phyloP scores from a whole-genome alignment of 129 eudicot genomes.

The Flaveria ramosissima region DNA sequence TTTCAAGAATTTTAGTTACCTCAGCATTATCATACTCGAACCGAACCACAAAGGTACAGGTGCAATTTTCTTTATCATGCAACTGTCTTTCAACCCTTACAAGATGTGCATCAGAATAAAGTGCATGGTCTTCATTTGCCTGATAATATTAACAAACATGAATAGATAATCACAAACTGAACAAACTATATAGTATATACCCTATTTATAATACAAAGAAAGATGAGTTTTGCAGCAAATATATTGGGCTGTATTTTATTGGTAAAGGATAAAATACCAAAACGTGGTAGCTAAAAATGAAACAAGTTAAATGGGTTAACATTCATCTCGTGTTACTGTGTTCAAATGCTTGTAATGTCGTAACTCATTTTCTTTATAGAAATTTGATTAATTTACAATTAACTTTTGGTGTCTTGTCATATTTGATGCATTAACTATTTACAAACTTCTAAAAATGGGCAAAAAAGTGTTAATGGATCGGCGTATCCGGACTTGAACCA shows the following conservation, averaged over 20 bases:
- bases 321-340: background rate
- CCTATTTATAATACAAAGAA: background rate
- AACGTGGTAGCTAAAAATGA: background rate
- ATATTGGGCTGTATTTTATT: background rate
- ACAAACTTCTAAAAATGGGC: background rate
- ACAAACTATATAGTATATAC: no score
- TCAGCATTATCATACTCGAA: constrained; percentile 57
- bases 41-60: constrained; percentile 64
- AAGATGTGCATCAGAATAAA: constrained; percentile 72
- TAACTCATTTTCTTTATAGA: background rate
- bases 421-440: background rate
- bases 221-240: background rate
- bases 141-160: constrained; percentile 30
- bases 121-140: constrained; percentile 75
- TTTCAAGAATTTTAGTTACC: constrained; percentile 38
- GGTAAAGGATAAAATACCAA: background rate
- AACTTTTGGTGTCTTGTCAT: background rate
- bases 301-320: background rate
- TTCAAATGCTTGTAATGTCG: background rate
- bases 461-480: background rate
- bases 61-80: constrained; percentile 60
- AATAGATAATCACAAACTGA: no score
- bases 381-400: background rate
- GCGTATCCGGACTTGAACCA: background rate
- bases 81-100: constrained; percentile 46